Conservation (phyloP, 164 flowering plant species). For the Taxillus chinensis region DNA sequence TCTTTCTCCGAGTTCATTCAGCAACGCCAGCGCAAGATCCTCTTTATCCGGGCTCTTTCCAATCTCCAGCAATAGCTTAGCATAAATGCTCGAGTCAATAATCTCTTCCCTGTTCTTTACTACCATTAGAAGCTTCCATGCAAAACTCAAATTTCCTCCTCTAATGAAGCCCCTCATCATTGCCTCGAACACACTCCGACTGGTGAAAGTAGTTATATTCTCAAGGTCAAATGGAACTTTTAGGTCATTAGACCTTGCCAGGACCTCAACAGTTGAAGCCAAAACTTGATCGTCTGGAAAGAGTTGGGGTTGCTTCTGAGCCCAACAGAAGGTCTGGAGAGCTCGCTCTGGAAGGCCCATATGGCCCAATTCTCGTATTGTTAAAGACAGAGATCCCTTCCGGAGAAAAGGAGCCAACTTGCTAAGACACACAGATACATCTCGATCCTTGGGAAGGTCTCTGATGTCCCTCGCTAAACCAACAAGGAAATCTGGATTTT, state of each 20-base stretch:
- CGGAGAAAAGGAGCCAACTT: conserved; percentile 46
- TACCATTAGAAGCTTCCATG: conserved; percentile 53
- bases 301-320: conserved; percentile 58
- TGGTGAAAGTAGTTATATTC: conserved; percentile 43
- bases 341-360: conserved; percentile 80
- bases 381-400: conserved; percentile 80
- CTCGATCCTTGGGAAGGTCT: conserved; percentile 37
- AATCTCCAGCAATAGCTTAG: conserved; percentile 58
- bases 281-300: conserved; percentile 78
- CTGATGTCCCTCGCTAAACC: conserved; percentile 66
- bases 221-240: conserved; percentile 50
- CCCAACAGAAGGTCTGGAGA: conserved; percentile 73
- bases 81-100: conserved; percentile 64
- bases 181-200: conserved; percentile 67
- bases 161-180: conserved; percentile 66
- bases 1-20: conserved; percentile 73
- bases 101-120: conserved; percentile 43
- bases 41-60: conserved; percentile 72
- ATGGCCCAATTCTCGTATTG: conserved; percentile 81
- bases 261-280: conserved; percentile 70
- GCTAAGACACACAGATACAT: conserved; percentile 48
- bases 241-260: conserved; percentile 49
- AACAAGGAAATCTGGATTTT: conserved; percentile 57
- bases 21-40: conserved; percentile 28
- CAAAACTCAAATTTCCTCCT: conserved; percentile 60